A percentile compares a stretch with the other conserved stretches of the same genome.
phyloP scores from a whole-genome alignment of 1,139 yeast genomes.

The Oligophagozyma castellii region DNA sequence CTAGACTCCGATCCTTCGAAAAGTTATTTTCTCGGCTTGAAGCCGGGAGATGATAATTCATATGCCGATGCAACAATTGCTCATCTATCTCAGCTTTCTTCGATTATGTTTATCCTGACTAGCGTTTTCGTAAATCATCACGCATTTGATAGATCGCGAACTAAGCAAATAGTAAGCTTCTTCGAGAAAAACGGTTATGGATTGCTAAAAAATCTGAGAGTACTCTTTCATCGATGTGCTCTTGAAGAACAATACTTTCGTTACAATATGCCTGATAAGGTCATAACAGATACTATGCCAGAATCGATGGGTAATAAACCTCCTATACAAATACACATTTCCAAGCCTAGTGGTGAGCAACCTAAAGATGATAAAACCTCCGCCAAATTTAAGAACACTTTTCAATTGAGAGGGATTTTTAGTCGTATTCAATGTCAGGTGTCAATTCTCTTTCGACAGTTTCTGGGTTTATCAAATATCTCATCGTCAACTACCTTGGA shows the following conservation, averaged over 20 bases:
- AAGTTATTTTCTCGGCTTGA: slow-evolving; percentile 28
- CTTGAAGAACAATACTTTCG: slow-evolving; percentile 46
- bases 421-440: slow-evolving; percentile 39
- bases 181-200: slow-evolving; percentile 30
- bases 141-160: slow-evolving; percentile 35
- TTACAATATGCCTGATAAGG: slow-evolving; percentile 32
- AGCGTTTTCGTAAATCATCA: slow-evolving; percentile 43
- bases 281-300: slow-evolving; percentile 34
- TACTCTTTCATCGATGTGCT: slow-evolving; percentile 35
- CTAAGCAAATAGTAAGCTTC: slow-evolving; percentile 31
- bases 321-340: slow-evolving; percentile 25
- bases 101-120: slow-evolving; percentile 33
- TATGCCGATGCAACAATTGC: slow-evolving; percentile 23
- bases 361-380: slow-evolving; percentile 31
- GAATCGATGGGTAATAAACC: slow-evolving; percentile 22
- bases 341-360: slow-evolving; percentile 20
- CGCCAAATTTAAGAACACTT: slow-evolving; percentile 46
- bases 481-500: slow-evolving; percentile 12
- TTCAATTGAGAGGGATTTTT: slow-evolving; percentile 39
- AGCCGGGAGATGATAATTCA: slow-evolving; percentile 9
- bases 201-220: slow-evolving; percentile 29
- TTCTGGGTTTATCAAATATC: slow-evolving; percentile 19
- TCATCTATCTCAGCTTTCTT: slow-evolving; percentile 27
- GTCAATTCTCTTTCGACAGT: slow-evolving; percentile 24
- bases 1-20: slow-evolving; percentile 22